phyloP scores from a whole-genome alignment of 176 grass and related monocot genomes.

The bread wheat (Triticum aestivum) region IWGSC_CS_RefSeq_v2.1 NC_057810.1:245758871-245759370 shows the following conservation, averaged over 20 bases:
- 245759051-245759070: neutral
- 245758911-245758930: neutral
- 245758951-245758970: neutral
- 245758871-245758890: too few relatives aligned
- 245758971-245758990: neutral
- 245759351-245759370: constrained; percentile 8
- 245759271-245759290: neutral
- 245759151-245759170: neutral
- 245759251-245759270: neutral
- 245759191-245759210: neutral
- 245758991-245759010: neutral
- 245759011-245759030: neutral
- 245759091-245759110: neutral
- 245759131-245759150: neutral
- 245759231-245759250: neutral
- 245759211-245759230: neutral
- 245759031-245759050: neutral
- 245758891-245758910: too few relatives aligned
- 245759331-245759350: neutral
- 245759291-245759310: neutral
- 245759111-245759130: neutral
- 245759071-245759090: neutral
- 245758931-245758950: neutral
- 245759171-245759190: neutral
- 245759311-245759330: neutral